Evolutionary conservation across 805 yeast genomes (phyloP).

Genomic region (Hanseniaspora clermontiae): DNA sequence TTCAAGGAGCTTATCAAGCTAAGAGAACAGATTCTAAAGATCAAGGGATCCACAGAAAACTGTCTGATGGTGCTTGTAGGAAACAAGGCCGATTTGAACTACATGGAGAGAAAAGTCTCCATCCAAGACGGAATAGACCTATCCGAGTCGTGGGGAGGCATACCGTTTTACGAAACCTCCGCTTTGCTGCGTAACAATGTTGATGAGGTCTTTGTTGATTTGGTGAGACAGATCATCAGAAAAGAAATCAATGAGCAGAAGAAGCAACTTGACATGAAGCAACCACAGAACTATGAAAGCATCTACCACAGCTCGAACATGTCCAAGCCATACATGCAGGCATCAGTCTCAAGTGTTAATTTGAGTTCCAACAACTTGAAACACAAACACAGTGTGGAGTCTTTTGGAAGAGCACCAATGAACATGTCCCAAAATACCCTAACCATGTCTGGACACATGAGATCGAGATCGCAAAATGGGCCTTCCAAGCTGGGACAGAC

Average conservation of each 20-base stretch:
- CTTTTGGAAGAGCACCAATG: not conserved
- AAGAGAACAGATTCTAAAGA: conserved; percentile 71
- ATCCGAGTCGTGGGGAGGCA: conserved; percentile 76
- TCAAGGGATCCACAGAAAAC: conserved; percentile 52
- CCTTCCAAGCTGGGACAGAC: not conserved
- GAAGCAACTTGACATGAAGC: conserved; percentile 4
- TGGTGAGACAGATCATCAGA: conserved; percentile 67
- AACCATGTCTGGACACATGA: conserved; percentile 11
- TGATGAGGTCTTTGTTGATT: conserved; percentile 79
- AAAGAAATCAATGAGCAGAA: conserved; percentile 23
- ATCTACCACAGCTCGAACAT: not conserved
- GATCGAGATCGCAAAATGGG: conserved; percentile 11
- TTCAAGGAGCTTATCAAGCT: conserved; percentile 65
- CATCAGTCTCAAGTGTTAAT: not conserved
- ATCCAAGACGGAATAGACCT: conserved; percentile 75
- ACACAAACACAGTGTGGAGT: not conserved
- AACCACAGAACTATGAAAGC: not conserved
- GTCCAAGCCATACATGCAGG: not conserved
- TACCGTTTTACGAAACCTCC: conserved; percentile 84
- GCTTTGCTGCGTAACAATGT: conserved; percentile 86
- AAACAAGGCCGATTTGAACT: conserved; percentile 73
- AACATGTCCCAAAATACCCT: conserved; percentile 3
- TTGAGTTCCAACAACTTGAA: not conserved
- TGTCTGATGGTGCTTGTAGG: conserved; percentile 89
- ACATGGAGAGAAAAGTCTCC: conserved; percentile 52